Base-by-base conservation (phyloP, 2,329 filamentous ascomycete species). In the Chrysoporthe cubensis region DNA sequence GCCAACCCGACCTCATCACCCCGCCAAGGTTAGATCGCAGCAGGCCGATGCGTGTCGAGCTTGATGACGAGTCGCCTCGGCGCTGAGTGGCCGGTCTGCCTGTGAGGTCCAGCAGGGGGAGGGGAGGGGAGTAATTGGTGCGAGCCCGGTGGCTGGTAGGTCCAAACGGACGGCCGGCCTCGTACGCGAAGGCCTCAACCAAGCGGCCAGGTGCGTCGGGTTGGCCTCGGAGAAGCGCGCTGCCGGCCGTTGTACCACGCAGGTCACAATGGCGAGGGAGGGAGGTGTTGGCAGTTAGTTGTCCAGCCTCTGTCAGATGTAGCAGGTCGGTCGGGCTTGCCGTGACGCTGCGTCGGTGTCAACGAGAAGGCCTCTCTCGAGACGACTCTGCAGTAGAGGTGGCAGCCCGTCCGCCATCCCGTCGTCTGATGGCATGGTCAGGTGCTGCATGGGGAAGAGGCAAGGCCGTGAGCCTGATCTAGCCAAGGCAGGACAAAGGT, bases 391-490 rank as follows among this genome's bases (percentile, higher is more conserved):
- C 48, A 32, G 46, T 21, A 21, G 26, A 32, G 48, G 18, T 50
- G 48, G 8, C 46, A 46, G 62, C 54, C 48, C 54, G 62, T 56
- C 52, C 56, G 42, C 48, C 26, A 26, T 2, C 26, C 26, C 34
- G 54, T 59, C 60, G 54, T 64, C 65, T 48, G 60, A 67, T 63
- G 54, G 52, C 60, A 67, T 60, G 44, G 61, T 67, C 64, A 14
- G 14, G 11, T 16, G 4, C 54, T 18, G 66, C 44, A 37, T 34
- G 52, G n/a, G 54, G 54, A 57, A 56, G n/a, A 50, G n/a, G 52
- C 63, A 58, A 65, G 63, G 52, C 40, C 48, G 42, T 54, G 56
- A 57, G 56, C 56, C 60, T 52, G 26, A 40, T 58, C 52, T 34
- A 64, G 61, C 59, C 32, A 21, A 61, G 37, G 37, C 37, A 40